Conservation (phyloP, 108 stramenopile species). For the Aurantiochytrium sp. region DNA sequence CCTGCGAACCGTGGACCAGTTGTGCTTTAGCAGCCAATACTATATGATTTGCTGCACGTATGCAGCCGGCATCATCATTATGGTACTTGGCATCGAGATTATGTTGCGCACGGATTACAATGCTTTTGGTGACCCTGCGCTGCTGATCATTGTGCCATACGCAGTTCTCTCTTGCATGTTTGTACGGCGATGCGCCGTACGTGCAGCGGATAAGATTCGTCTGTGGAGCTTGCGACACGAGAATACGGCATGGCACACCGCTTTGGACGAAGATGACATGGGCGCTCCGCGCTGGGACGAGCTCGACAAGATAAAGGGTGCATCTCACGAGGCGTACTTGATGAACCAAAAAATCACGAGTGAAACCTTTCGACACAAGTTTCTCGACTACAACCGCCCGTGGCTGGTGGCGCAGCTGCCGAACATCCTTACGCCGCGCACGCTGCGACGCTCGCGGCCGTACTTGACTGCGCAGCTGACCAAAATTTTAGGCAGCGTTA, state of each 20-base stretch:
- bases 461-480: constrained; percentile 69
- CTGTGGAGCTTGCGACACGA: constrained; percentile 66
- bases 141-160: constrained; percentile 40
- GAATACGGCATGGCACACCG: constrained; percentile 42
- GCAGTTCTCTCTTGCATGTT: constrained; percentile 29
- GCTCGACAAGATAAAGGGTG: constrained; percentile 33
- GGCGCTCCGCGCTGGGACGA: constrained; percentile 45
- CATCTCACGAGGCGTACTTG: constrained; percentile 55
- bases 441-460: constrained; percentile 57
- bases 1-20: constrained; percentile 61
- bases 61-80: constrained; percentile 62
- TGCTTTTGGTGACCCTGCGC: constrained; percentile 63
- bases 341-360: constrained; percentile 66
- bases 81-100: constrained; percentile 65
- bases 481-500: constrained; percentile 53
- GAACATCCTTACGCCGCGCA: constrained; percentile 64
- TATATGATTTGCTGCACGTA: constrained; percentile 69
- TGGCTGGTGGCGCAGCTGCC: constrained; percentile 71
- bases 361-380: constrained; percentile 74
- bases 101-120: constrained; percentile 64
- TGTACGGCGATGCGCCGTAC: constrained; percentile 37
- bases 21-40: constrained; percentile 73
- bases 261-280: constrained; percentile 24
- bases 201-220: constrained; percentile 50
- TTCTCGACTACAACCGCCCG: constrained; percentile 67